Percentiles rank a stretch among this genome's conserved stretches.
phyloP scores from a whole-genome alignment of 108 stramenopile genomes.

The Pseudonitzschia multiseries region DNA sequence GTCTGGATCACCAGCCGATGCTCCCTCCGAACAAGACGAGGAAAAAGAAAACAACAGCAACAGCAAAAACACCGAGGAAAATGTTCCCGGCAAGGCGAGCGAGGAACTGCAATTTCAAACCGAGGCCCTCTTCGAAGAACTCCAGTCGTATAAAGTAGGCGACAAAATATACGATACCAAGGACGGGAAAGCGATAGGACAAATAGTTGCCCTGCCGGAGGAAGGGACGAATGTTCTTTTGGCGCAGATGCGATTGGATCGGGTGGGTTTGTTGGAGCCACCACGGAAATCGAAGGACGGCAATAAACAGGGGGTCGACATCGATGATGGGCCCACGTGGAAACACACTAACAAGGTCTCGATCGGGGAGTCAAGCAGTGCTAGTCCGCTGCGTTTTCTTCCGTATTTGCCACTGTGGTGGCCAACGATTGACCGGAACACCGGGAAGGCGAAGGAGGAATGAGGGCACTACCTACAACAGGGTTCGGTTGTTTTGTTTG shows the following conservation, averaged over 20 bases:
- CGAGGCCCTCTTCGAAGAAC: constrained; percentile 43
- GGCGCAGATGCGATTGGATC: constrained; percentile 83
- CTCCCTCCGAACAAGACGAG: constrained; percentile 21
- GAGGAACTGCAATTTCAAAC: constrained; percentile 45
- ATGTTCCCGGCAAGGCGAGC: neutral
- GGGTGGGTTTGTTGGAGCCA: constrained; percentile 55
- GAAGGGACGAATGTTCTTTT: constrained; percentile 75
- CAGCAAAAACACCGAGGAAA: constrained; percentile 1
- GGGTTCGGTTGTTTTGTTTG: no score
- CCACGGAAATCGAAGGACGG: neutral
- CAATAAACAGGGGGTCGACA: neutral
- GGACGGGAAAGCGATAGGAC: constrained; percentile 82
- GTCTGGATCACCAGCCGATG: constrained; percentile 51
- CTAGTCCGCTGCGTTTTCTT: constrained; percentile 65
- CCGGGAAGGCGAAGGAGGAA: constrained; percentile 67
- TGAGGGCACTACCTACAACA: neutral
- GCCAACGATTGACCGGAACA: constrained; percentile 71
- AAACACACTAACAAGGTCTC: constrained; percentile 64
- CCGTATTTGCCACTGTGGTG: constrained; percentile 88
- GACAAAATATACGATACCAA: constrained; percentile 71
- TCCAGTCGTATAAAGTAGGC: constrained; percentile 44
- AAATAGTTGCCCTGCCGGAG: constrained; percentile 70
- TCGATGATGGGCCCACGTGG: constrained; percentile 40
- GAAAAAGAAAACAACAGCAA: constrained; percentile 18
- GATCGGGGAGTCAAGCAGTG: constrained; percentile 52